Evolutionary conservation across 306 rosid species (phyloP), one percentile per base, ranked within the genome.

Genomic region (Vigna unguiculata): DNA sequence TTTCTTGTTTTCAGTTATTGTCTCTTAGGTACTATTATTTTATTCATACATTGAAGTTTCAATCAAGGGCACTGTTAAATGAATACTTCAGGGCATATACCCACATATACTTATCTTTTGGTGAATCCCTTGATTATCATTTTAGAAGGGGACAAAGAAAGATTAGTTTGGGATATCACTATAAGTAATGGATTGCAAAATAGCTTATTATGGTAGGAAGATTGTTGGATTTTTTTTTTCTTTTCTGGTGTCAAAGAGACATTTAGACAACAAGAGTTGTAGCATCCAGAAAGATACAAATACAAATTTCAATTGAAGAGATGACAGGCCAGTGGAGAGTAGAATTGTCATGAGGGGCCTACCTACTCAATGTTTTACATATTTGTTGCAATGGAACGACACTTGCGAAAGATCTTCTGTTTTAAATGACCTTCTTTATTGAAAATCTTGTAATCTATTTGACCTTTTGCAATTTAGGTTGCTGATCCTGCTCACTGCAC

Each of bases 401-500:
- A 53, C 38, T n/a, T 9, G 10, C 15, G 12, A 65, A 14, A 30
- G 49, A 64, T 67, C 40, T 55, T 4, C 20, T 22, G 10, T 53
- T 69, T 65, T 76, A 9, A 71, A 69, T 15, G 11, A 21, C 11
- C 66, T 54, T 34, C 20, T 32, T 49, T 9, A 32, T 19, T 46
- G 16, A 7, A 47, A 40, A 66, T 79, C 19, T 64, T 80, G 57
- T 55, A 38, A 76, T 68, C 40, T 38, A 53, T 45, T 24, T 7
- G 36, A 24, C 40, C 67, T 59, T 69, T 32, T 60, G 53, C 68
- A 77, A 76, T 87, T 79, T 88, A 95, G 98, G 97, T 89, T 80
- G 96, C 97, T 77, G 99, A 95, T 87, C 93, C 93, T 84, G 84
- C 93, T 79, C 97, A 92, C 70, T 78, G 69, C 64, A 82, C 86